Evolutionary conservation across 306 rosid species (phyloP).

Genomic region (Begonia peltatifolia): DNA sequence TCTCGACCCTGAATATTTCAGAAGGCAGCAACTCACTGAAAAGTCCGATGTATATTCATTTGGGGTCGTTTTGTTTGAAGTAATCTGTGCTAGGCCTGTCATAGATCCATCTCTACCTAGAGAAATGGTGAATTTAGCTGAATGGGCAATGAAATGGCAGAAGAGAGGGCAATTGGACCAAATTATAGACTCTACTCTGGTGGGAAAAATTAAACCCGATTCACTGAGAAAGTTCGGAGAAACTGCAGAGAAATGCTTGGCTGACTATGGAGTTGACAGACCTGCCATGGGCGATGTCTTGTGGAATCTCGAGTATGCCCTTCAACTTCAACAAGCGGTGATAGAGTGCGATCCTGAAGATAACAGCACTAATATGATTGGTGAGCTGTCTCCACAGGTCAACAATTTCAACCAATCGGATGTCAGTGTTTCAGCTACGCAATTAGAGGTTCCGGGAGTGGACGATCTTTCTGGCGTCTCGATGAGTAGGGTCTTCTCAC

Average conservation of each 20-base stretch:
- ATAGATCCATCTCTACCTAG: conserved; percentile 77
- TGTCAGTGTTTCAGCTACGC: conserved; percentile 25
- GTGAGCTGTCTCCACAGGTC: conserved; percentile 67
- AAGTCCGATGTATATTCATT: conserved; percentile 85
- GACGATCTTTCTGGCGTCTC: conserved; percentile 86
- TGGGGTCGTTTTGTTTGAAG: conserved; percentile 81
- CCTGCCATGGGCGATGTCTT: conserved; percentile 89
- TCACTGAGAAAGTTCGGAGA: conserved; percentile 80
- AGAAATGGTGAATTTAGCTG: conserved; percentile 83
- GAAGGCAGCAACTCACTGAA: conserved; percentile 77
- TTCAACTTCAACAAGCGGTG: conserved; percentile 68
- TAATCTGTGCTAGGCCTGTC: conserved; percentile 76
- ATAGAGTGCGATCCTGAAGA: conserved; percentile 64
- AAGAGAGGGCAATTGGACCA: conserved; percentile 66
- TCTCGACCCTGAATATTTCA: conserved; percentile 84
- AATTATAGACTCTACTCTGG: conserved; percentile 54
- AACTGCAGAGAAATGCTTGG: conserved; percentile 84
- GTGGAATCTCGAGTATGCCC: conserved; percentile 81
- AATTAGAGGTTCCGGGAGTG: conserved; percentile 24
- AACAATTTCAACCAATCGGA: conserved; percentile 36
- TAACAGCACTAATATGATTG: conserved; percentile 73
- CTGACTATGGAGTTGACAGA: conserved; percentile 68
- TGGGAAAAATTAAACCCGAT: conserved; percentile 52
- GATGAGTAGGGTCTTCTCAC: conserved; percentile 83
- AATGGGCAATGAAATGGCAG: conserved; percentile 94